Evolutionary conservation across 192 early-diverging fungal species (phyloP), one percentile per base, ranked within the genome.

Genomic region (Umbelopsis isabellina): DNA sequence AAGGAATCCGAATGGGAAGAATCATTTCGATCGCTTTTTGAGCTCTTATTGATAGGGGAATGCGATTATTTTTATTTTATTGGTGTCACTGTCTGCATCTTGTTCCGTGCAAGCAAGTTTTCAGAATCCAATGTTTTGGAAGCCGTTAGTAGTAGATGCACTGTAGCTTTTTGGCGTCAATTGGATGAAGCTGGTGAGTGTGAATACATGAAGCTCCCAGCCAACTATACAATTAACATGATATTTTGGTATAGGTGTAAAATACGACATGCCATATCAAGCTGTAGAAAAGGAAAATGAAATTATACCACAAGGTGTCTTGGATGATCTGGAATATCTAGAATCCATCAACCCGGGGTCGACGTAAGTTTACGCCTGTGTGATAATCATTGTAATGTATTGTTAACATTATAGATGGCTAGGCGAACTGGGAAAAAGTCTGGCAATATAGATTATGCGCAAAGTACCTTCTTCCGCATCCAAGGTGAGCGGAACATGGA

Each of bases 1-100:
- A 15, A 16, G 13, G 55, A 61, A 61, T 13, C 18, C 30, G 55
- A 61, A 61, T 61, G 55, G 55, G 30, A 25, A 35, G 27, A 25
- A 27, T 61, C 55, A 61, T 61, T 61, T 61, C 12, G 11, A n/a
- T 61, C 55, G 1, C 33, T 61, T n/a, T 61, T 35, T 8, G 55
- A 61, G 3, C 55, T 61, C 15, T 61, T 61, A 12, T 13, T 3
- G 27, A 37, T 61, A 33, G 27, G 33, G 2, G 55, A 61, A 16
- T 61, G 55, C 55, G 55, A 61, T 30, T 61, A 61, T 35, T 61
- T 61, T 25, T 61, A 35, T 33, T 61, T 35, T 13, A 61, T 61
- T 1, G 55, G 55, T 16, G 33, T 27, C 18, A 61, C 55, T 12
- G 30, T 61, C 12, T 61, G 33, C 18, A n/a, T 61, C 55, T 16